These are phyloP conservation scores for Periconia macrospinosa DNA, from an alignment of 2,329 filamentous ascomycete species.

Conservation along the genomic window DNA sequence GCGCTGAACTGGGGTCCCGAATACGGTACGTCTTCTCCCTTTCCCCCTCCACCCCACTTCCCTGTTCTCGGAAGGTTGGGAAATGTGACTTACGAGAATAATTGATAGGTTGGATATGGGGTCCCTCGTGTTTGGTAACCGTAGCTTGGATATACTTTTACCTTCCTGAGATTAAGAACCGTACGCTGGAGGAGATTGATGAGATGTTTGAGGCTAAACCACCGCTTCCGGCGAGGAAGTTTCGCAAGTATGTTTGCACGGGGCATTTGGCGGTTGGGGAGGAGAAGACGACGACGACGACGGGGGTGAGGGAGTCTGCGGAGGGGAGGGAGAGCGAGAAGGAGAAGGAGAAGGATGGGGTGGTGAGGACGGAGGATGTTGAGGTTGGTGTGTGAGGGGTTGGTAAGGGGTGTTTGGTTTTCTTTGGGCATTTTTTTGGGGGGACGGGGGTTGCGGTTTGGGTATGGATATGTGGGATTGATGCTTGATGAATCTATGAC, in stretches of 20 bases:
- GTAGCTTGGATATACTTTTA: conserved; percentile 37
- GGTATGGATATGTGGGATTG: no score
- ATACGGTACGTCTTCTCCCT: conserved; percentile 42
- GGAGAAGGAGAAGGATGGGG: conserved; percentile 18
- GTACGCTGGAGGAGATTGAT: conserved; percentile 36
- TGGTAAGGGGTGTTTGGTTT: neutral
- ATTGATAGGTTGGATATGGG: conserved; percentile 35
- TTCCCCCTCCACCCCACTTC: neutral
- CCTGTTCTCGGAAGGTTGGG: no score
- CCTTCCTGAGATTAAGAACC: conserved; percentile 44
- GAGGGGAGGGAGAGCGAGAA: conserved; percentile 11
- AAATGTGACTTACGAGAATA: neutral
- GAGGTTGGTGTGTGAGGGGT: neutral
- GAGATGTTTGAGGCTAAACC: conserved; percentile 37
- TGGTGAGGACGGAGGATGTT: neutral
- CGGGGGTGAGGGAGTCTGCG: conserved; percentile 12
- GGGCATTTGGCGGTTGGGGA: conserved; percentile 18
- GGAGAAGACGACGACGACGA: no score
- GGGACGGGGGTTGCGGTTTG: no score
- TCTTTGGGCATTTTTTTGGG: no score
- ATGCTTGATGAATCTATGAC: no score
- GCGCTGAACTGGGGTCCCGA: conserved; percentile 61
- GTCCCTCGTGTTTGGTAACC: conserved; percentile 42
- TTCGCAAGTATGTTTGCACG: conserved; percentile 34
- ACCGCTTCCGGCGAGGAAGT: conserved; percentile 29